Evolutionary conservation across 805 yeast species (phyloP), one percentile per base, ranked within the genome.

Genomic region (Starmerella khaoyaiensis): DNA sequence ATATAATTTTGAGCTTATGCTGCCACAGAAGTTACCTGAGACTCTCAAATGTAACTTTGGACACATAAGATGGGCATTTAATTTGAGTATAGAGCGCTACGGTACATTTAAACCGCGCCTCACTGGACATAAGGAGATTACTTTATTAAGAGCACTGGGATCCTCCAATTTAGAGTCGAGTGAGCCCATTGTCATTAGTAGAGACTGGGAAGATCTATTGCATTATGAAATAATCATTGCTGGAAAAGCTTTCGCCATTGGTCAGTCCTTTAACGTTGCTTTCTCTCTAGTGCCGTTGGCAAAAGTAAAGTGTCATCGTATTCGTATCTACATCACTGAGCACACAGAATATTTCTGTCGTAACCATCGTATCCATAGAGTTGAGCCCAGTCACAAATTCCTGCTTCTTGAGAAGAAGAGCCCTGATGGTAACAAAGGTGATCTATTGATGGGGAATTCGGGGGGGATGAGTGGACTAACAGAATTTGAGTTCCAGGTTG

Each of bases 171-270:
- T 78, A 18, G 97, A 90, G 55, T 87, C 80, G 52, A 76, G 79
- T 45, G 98, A 90, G 54, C 97, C 98, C 0, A 87, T 90, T 37
- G 80, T 83, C 4, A 83, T 90, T 25, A 68, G 78, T 20, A 68
- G 93, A 42, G 87, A 81, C 47, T 90, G 98, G 98, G 97, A 87
- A 56, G 84, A 81, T 54, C 82, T 80, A 54, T 59, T 90, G 22
- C 76, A 76, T 48, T 90, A 90, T 54, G 96, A 90, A 52, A 83
- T 90, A 30, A 74, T 84, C 15, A 76, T 90, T 37, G 93, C 93
- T 1, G 81, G 94, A 20, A 90, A 87, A 56, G 76, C 84, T 20
- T 74, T 90, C 37, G 76, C 93, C 7, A 65, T 90, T 34, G 84
- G 93, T 54, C 75, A 87, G 2, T 74, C 71, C 49, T 60, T 90